Evolutionary conservation across 164 flowering plant genomes (phyloP).

Genomic region (Piper longum): DNA sequence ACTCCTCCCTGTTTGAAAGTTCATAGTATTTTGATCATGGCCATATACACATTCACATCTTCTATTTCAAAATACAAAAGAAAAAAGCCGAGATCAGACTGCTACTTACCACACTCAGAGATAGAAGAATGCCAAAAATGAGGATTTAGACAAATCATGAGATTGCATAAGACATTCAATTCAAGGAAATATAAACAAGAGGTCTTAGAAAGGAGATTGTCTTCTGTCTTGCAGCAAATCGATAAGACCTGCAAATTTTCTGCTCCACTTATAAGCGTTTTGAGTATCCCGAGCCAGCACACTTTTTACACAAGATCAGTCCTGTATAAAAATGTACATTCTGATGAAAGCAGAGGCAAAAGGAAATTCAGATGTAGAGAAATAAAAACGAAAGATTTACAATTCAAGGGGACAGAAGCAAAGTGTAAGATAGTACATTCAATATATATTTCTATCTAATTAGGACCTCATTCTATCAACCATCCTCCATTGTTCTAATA

Average conservation of each 20-base stretch:
- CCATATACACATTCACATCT: too few relatives aligned
- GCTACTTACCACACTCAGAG: too few relatives aligned
- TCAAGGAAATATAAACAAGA: too few relatives aligned
- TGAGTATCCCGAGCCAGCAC: slow-evolving; percentile 90
- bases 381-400: neutral
- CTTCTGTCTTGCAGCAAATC: neutral
- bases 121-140: too few relatives aligned
- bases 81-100: too few relatives aligned
- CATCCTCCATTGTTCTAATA: neutral
- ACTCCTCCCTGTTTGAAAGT: too few relatives aligned
- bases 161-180: too few relatives aligned
- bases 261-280: slow-evolving; percentile 35
- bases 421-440: neutral
- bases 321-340: slow-evolving; percentile 22
- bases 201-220: too few relatives aligned
- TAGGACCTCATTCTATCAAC: neutral
- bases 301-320: slow-evolving; percentile 74
- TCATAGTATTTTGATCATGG: too few relatives aligned
- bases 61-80: too few relatives aligned
- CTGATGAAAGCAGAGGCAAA: neutral
- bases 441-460: neutral
- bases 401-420: neutral
- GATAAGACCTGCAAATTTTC: neutral
- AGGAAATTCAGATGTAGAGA: neutral
- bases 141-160: too few relatives aligned